Evolutionary conservation across 345 rosid genomes (phyloP).

Genomic region (Hibiscus mutabilis): DNA sequence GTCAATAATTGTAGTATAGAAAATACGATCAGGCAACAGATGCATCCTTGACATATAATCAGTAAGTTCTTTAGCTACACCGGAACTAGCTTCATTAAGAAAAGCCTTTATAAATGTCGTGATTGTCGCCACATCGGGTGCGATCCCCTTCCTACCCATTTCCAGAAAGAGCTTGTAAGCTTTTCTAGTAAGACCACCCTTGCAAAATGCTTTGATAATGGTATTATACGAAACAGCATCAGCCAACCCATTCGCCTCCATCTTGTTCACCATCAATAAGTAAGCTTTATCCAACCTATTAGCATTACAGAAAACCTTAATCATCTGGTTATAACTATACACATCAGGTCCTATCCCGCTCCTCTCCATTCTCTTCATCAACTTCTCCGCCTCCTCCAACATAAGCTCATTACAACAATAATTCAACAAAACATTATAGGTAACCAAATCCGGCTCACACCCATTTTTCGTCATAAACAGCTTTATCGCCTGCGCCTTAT

Average conservation of each 20-base stretch:
- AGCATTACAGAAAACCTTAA: conserved; percentile 72
- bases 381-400: conserved; percentile 61
- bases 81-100: conserved; percentile 55
- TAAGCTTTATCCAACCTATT: conserved; percentile 47
- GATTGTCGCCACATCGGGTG: conserved; percentile 65
- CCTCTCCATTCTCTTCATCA: conserved; percentile 61
- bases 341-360: conserved; percentile 68
- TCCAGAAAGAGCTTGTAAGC: conserved; percentile 67
- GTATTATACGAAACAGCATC: conserved; percentile 86
- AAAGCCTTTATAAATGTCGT: conserved; percentile 65
- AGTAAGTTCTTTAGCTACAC: conserved; percentile 55
- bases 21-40: conserved; percentile 58
- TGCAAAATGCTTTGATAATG: conserved; percentile 56
- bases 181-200: conserved; percentile 29
- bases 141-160: conserved; percentile 52
- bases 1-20: conserved; percentile 76
- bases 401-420: conserved; percentile 51
- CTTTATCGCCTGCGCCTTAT: conserved; percentile 63
- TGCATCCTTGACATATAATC: conserved; percentile 60
- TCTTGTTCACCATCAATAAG: conserved; percentile 45
- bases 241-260: conserved; percentile 61
- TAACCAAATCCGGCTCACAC: conserved; percentile 66
- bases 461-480: conserved; percentile 69
- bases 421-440: conserved; percentile 71
- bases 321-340: conserved; percentile 76